These are phyloP conservation scores for Trematosphaeria pertusa DNA, from an alignment of 2,329 filamentous ascomycete genomes.

Conservation along the genomic window DNA sequence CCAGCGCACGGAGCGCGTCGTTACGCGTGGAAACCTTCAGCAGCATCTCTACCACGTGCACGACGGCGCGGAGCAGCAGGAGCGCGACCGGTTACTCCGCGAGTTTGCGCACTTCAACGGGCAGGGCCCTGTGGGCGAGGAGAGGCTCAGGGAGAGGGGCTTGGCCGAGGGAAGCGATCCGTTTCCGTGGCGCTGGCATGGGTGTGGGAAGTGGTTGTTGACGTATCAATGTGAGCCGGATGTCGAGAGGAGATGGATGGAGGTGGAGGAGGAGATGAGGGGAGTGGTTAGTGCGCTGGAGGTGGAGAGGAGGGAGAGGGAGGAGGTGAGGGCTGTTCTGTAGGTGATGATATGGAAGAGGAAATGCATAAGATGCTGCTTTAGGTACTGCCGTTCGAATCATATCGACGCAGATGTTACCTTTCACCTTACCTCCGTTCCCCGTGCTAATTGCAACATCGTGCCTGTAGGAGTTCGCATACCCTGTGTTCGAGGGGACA, in stretches of 20 bases:
- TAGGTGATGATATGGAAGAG: constrained; percentile 7
- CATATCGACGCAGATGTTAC: too few species aligned
- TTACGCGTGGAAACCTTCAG: constrained; percentile 66
- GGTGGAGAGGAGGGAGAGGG: constrained; percentile 4
- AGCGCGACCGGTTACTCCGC: constrained; percentile 54
- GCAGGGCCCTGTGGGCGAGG: constrained; percentile 25
- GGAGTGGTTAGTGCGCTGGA: neutral
- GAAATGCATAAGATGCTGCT: too few species aligned
- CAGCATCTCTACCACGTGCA: constrained; percentile 68
- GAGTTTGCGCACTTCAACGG: constrained; percentile 40
- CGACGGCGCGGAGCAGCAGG: constrained; percentile 63
- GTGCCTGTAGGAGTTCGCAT: too few species aligned
- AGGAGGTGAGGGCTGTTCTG: constrained; percentile 27
- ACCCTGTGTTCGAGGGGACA: too few species aligned
- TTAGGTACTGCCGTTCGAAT: too few species aligned
- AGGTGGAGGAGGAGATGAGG: constrained; percentile 22
- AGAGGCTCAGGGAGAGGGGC: constrained; percentile 26
- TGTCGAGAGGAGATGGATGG: constrained; percentile 38
- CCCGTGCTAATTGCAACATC: too few species aligned
- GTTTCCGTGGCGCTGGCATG: constrained; percentile 47
- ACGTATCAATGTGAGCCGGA: constrained; percentile 45
- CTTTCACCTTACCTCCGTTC: too few species aligned
- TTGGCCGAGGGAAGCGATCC: constrained; percentile 38
- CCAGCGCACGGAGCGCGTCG: constrained; percentile 65
- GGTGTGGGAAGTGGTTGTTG: constrained; percentile 44